phyloP scores from a whole-genome alignment of 768 basidiomycete genomes.

The Chlorophyllum brunneum region DNA sequence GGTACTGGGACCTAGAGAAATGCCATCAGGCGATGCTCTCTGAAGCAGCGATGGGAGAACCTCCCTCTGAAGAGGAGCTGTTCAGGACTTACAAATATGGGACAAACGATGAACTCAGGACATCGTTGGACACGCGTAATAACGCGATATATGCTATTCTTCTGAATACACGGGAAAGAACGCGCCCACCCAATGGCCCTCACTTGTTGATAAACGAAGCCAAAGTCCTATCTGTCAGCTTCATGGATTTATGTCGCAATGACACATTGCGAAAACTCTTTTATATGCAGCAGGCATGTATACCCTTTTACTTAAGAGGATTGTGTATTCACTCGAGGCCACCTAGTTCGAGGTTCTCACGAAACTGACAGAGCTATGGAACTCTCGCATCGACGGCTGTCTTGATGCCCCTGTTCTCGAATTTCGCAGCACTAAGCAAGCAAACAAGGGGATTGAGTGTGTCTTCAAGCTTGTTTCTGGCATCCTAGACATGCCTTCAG shows the following conservation, averaged over 20 bases:
- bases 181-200: conserved; percentile 22
- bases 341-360: conserved; percentile 45
- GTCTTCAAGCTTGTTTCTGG: conserved; percentile 40
- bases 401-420: conserved; percentile 44
- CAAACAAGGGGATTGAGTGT: conserved; percentile 28
- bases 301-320: neutral
- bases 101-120: conserved; percentile 18
- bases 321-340: neutral
- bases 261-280: conserved; percentile 45
- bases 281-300: conserved; percentile 48
- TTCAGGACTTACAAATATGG: conserved; percentile 25
- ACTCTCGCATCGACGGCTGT: conserved; percentile 44
- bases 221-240: conserved; percentile 32
- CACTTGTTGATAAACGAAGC: conserved; percentile 41
- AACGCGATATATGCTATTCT: conserved; percentile 30
- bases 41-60: conserved; percentile 16
- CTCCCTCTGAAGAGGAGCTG: conserved; percentile 38
- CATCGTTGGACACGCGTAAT: conserved; percentile 30
- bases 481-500: conserved; percentile 35
- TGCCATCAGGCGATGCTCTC: conserved; percentile 29
- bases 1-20: conserved; percentile 44
- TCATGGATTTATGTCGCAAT: conserved; percentile 45
- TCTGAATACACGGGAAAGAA: conserved; percentile 23
- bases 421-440: conserved; percentile 26
- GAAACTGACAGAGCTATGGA: conserved; percentile 43